Conservation (phyloP, 2,329 filamentous ascomycete species). For the Xylaria sp. region DNA sequence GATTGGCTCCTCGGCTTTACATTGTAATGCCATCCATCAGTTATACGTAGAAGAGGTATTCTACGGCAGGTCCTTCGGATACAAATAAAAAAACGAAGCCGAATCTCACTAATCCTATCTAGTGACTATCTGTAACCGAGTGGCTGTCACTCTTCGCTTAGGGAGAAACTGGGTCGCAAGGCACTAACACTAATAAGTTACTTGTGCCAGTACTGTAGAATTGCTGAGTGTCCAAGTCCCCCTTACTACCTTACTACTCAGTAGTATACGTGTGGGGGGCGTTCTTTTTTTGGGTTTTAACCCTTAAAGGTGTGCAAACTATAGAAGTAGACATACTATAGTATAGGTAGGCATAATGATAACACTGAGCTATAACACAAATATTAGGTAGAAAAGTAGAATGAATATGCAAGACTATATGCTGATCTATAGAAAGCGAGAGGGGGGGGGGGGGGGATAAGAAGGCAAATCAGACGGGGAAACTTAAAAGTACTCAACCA, state of each 20-base stretch:
- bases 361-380: constrained; percentile 2
- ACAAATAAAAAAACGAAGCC: constrained; percentile 2
- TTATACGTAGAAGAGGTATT: constrained; percentile 8
- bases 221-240: background rate
- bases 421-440: constrained; percentile 17
- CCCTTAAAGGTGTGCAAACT: constrained; percentile 5
- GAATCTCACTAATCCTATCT: constrained; percentile 2
- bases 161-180: constrained; percentile 22
- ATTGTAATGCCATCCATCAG: background rate
- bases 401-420: background rate
- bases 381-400: constrained; percentile 8
- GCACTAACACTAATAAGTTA: constrained; percentile 7
- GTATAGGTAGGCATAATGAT: background rate
- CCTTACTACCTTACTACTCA: constrained; percentile 10
- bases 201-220: background rate
- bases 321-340: too few species aligned
- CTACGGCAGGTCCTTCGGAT: constrained; percentile 5
- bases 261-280: background rate
- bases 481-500: constrained; percentile 3
- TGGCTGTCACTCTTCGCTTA: constrained; percentile 9
- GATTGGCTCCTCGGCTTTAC: background rate
- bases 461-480: constrained; percentile 7
- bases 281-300: background rate
- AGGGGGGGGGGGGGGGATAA: background rate
- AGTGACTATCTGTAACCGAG: constrained; percentile 10